These are phyloP conservation scores for Pseudocercospora ulei DNA, from an alignment of 2,329 filamentous ascomycete species.

Conservation along the genomic window DNA sequence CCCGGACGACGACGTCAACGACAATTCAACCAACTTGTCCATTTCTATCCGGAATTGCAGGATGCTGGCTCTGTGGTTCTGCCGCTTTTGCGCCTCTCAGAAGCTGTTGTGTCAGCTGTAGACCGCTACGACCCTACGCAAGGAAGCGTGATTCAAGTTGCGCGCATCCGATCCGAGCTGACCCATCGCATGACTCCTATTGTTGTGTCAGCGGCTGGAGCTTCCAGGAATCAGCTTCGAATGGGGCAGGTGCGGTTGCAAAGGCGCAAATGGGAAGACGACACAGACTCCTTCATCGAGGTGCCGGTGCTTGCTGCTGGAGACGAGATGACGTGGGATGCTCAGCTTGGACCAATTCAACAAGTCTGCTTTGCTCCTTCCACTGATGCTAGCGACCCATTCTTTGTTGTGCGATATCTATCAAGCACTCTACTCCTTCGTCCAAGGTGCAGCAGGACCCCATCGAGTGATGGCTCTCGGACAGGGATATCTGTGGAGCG, in stretches of 20 bases:
- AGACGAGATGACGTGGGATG: slow-evolving; percentile 48
- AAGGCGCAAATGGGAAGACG: slow-evolving; percentile 47
- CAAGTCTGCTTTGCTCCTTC: slow-evolving; percentile 46
- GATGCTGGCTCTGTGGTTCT: slow-evolving; percentile 16
- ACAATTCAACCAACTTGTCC: slow-evolving; percentile 22
- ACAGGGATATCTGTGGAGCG: slow-evolving; percentile 51
- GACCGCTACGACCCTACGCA: slow-evolving; percentile 36
- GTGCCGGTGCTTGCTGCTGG: slow-evolving; percentile 40
- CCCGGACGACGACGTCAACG: slow-evolving; percentile 12
- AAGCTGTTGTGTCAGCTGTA: slow-evolving; percentile 30
- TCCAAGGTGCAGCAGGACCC: slow-evolving; percentile 31
- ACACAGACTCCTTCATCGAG: slow-evolving; percentile 42
- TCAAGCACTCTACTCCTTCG: slow-evolving; percentile 44
- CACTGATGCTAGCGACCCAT: slow-evolving; percentile 36
- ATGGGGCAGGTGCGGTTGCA: slow-evolving; percentile 46
- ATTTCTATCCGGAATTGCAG: slow-evolving; percentile 24
- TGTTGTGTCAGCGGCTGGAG: slow-evolving; percentile 41
- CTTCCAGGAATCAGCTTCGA: slow-evolving; percentile 50
- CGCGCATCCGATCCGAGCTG: slow-evolving; percentile 43
- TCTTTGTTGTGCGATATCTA: slow-evolving; percentile 45
- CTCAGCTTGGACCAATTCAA: slow-evolving; percentile 46
- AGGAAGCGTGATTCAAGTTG: slow-evolving; percentile 47
- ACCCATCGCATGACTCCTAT: slow-evolving; percentile 31
- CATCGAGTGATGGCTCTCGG: slow-evolving; percentile 22
- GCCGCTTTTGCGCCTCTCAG: slow-evolving; percentile 27